phyloP scores from a whole-genome alignment of 495 filamentous ascomycete genomes.

The Lasiosphaeris hirsuta region DNA sequence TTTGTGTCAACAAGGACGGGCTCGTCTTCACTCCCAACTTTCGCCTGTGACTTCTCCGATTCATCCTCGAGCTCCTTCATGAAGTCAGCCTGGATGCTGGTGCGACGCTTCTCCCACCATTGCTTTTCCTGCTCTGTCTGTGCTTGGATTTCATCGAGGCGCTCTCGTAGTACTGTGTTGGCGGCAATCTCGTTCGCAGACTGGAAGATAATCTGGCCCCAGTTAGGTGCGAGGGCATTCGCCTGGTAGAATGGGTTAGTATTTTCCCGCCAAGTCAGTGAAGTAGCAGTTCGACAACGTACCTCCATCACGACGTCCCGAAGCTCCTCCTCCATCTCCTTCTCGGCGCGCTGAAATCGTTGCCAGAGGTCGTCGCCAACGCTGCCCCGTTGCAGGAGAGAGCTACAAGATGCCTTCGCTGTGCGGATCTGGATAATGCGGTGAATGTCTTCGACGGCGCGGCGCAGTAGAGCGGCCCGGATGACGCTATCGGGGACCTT shows the following conservation, averaged over 20 bases:
- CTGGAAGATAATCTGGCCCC: slow-evolving; percentile 95
- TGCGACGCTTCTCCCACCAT: slow-evolving; percentile 85
- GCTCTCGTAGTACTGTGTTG: slow-evolving; percentile 69
- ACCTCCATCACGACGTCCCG: slow-evolving; percentile 93
- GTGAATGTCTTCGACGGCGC: slow-evolving; percentile 87
- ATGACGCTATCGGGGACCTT: slow-evolving; percentile 81
- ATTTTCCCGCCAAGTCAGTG: neutral
- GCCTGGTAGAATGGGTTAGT: slow-evolving; percentile 47
- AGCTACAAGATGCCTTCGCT: slow-evolving; percentile 79
- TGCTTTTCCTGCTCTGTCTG: slow-evolving; percentile 68
- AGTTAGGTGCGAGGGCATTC: slow-evolving; percentile 78
- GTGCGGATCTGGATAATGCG: slow-evolving; percentile 80
- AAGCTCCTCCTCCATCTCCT: slow-evolving; percentile 95
- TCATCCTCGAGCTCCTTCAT: slow-evolving; percentile 77
- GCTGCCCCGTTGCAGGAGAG: slow-evolving; percentile 80
- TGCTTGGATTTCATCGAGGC: slow-evolving; percentile 73
- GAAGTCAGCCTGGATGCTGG: slow-evolving; percentile 68
- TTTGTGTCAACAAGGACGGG: slow-evolving; percentile 77
- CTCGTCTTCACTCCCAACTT: slow-evolving; percentile 70
- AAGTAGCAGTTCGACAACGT: slow-evolving; percentile 13
- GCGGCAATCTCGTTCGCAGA: slow-evolving; percentile 78
- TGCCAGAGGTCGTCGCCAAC: slow-evolving; percentile 98
- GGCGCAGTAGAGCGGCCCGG: slow-evolving; percentile 83
- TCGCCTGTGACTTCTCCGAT: slow-evolving; percentile 29
- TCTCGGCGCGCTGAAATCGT: slow-evolving; percentile 83